Evolutionary conservation across 345 rosid species (phyloP).

Genomic region (Hibiscus syriacus): DNA sequence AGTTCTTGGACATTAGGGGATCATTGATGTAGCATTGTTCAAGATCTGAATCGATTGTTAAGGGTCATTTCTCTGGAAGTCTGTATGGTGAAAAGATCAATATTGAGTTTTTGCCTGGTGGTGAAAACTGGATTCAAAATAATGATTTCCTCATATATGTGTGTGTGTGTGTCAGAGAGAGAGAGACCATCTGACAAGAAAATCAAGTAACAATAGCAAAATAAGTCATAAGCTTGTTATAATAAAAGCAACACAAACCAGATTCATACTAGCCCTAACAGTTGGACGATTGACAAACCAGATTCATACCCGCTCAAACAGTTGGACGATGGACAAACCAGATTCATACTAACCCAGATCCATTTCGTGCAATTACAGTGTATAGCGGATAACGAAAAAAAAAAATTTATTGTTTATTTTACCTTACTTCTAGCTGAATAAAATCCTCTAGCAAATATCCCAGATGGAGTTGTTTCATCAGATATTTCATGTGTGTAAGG

Average conservation of each 20-base stretch:
- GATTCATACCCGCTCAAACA: too few relatives aligned
- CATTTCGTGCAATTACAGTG: not conserved
- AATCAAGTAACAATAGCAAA: too few relatives aligned
- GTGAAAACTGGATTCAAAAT: not conserved
- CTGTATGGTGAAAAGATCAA: not conserved
- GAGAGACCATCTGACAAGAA: too few relatives aligned
- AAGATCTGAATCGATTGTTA: not conserved
- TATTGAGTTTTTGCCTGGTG: not conserved
- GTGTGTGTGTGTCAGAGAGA: too few relatives aligned
- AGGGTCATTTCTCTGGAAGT: not conserved
- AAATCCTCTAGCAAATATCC: slow-evolving; percentile 74
- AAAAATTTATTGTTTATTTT: not conserved
- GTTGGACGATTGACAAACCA: too few relatives aligned
- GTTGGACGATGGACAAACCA: too few relatives aligned
- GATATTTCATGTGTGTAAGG: slow-evolving; percentile 67
- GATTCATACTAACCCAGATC: too few relatives aligned
- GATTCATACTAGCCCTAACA: not conserved
- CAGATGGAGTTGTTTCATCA: slow-evolving; percentile 87
- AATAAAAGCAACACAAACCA: not conserved
- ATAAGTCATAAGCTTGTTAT: too few relatives aligned
- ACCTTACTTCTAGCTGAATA: slow-evolving; percentile 78
- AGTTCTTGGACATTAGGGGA: not conserved
- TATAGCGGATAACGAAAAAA: not conserved
- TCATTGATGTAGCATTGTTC: not conserved
- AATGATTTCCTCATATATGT: too few relatives aligned